Conservation (phyloP, 306 rosid species). For the Adenanthera pavonina region DNA sequence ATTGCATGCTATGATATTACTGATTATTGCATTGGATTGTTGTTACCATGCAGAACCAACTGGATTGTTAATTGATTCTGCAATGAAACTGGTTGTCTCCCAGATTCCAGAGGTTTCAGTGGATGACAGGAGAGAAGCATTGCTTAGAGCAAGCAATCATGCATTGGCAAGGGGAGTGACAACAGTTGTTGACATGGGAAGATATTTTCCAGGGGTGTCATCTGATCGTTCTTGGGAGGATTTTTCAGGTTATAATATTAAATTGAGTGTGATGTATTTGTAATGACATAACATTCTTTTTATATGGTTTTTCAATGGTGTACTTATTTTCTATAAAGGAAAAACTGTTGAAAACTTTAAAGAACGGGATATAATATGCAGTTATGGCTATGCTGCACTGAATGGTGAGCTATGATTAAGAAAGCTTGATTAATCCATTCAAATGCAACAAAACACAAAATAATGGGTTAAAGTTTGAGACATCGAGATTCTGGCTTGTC, state of each 20-base stretch:
- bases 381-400: neutral
- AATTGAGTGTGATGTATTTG: constrained; percentile 28
- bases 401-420: constrained; percentile 22
- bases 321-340: neutral
- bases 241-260: constrained; percentile 67
- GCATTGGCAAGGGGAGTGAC: constrained; percentile 81
- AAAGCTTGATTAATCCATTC: constrained; percentile 1
- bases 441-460: constrained; percentile 16
- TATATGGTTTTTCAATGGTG: neutral
- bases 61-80: constrained; percentile 80
- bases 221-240: constrained; percentile 76
- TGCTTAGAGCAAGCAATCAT: constrained; percentile 70
- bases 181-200: constrained; percentile 87
- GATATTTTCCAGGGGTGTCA: constrained; percentile 72
- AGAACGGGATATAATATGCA: constrained; percentile 10
- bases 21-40: constrained; percentile 17
- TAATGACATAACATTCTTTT: constrained; percentile 26
- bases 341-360: constrained; percentile 10
- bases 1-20: constrained; percentile 19
- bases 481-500: constrained; percentile 5
- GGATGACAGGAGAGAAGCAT: constrained; percentile 82
- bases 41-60: constrained; percentile 69
- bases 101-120: constrained; percentile 67
- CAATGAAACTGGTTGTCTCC: constrained; percentile 54
- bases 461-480: constrained; percentile 7